Percentiles rank a stretch among this genome's conserved stretches.
Evolutionary conservation across 164 flowering plant genomes (phyloP).

Genomic region (Warburgia ugandensis): DNA sequence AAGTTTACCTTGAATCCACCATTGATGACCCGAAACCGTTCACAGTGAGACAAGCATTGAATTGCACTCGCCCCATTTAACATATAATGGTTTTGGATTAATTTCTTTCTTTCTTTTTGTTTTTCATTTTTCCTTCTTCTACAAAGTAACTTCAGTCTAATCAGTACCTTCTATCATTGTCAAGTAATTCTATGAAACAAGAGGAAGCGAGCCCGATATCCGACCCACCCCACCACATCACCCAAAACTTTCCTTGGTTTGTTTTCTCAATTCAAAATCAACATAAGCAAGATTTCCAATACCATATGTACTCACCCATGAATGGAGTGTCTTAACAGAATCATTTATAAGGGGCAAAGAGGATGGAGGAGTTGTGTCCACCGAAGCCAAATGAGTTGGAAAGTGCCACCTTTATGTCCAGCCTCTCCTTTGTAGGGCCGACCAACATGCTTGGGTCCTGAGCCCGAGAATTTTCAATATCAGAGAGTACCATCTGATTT

Average conservation of each 20-base stretch:
- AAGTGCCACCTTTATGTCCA: conserved; percentile 49
- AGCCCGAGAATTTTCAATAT: too few species aligned
- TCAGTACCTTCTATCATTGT: conserved; percentile 5
- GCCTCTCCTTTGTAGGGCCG: conserved; percentile 44
- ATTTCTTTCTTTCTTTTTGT: too few species aligned
- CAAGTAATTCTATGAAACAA: conserved; percentile 4
- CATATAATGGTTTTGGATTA: too few species aligned
- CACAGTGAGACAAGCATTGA: too few species aligned
- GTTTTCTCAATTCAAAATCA: too few species aligned
- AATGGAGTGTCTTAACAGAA: background rate
- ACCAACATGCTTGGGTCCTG: conserved; percentile 47
- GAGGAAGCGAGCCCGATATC: background rate
- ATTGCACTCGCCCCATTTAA: too few species aligned
- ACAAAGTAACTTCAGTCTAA: conserved; percentile 1
- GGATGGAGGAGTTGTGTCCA: conserved; percentile 59
- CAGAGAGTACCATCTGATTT: too few species aligned
- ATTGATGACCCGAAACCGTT: too few species aligned
- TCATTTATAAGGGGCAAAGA: conserved; percentile 50
- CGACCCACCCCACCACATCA: conserved; percentile 1
- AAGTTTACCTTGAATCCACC: too few species aligned
- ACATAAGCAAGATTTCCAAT: too few species aligned
- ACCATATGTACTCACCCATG: background rate
- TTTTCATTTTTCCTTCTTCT: background rate
- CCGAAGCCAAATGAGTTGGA: conserved; percentile 64
- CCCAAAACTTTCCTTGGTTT: too few species aligned